Evolutionary conservation across 371 early-diverging fungal species (phyloP).

Genomic region (Vairimorpha apis): DNA sequence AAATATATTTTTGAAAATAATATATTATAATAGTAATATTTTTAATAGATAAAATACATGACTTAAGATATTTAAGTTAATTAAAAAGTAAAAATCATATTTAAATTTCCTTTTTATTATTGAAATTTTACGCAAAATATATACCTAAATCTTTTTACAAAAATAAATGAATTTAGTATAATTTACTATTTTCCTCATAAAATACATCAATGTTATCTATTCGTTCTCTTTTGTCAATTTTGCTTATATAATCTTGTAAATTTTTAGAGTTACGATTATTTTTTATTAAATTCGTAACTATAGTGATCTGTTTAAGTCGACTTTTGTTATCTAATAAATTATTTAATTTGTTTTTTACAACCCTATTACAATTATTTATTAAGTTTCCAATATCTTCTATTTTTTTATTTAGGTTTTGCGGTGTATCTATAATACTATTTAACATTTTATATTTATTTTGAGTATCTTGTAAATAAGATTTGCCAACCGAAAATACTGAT

Average conservation of each 20-base stretch:
- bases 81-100: too few species aligned
- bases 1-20: too few species aligned
- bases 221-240: constrained; percentile 12
- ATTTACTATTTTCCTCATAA: constrained; percentile 22
- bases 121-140: too few species aligned
- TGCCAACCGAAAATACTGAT: constrained; percentile 18
- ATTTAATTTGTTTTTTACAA: constrained; percentile 20
- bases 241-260: background rate
- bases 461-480: background rate
- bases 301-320: constrained; percentile 23
- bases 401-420: constrained; percentile 32
- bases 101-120: too few species aligned
- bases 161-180: too few species aligned
- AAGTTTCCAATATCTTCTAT: constrained; percentile 20
- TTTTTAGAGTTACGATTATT: constrained; percentile 29
- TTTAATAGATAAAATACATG: too few species aligned
- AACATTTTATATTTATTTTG: constrained; percentile 43
- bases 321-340: constrained; percentile 13
- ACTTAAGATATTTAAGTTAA: too few species aligned
- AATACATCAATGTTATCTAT: constrained; percentile 28
- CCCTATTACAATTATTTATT: background rate
- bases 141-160: too few species aligned
- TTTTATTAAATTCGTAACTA: constrained; percentile 22
- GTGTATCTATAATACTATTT: constrained; percentile 37
- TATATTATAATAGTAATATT: too few species aligned